Evolutionary conservation across 768 basidiomycete species (phyloP).

Genomic region (Mycena venus): DNA sequence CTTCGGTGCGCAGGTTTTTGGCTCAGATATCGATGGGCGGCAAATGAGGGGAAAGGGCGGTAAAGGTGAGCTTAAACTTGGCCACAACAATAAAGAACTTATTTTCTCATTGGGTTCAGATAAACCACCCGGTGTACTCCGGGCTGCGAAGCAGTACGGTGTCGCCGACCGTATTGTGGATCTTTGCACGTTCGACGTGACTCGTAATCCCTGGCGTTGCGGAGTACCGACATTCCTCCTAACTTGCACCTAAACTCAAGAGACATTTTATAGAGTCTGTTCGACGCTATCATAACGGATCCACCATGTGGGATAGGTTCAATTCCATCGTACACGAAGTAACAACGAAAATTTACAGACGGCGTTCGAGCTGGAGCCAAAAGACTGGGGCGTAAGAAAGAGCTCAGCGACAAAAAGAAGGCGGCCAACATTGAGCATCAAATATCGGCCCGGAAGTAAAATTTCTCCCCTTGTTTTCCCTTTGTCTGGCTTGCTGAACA

Average conservation of each 20-base stretch:
- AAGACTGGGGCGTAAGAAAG: constrained; percentile 77
- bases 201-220: constrained; percentile 88
- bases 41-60: constrained; percentile 99
- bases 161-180: constrained; percentile 81
- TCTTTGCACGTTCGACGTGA: constrained; percentile 94
- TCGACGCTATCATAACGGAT: constrained; percentile 96
- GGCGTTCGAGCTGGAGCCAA: constrained; percentile 94
- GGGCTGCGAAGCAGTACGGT: constrained; percentile 89
- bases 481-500: not conserved
- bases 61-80: constrained; percentile 66
- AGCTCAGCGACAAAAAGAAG: constrained; percentile 54
- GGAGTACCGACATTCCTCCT: constrained; percentile 57
- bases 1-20: constrained; percentile 89
- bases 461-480: constrained; percentile 19
- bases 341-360: constrained; percentile 60
- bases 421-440: constrained; percentile 54
- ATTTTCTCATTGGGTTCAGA: constrained; percentile 39
- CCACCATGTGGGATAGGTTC: constrained; percentile 81
- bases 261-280: constrained; percentile 56
- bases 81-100: not conserved
- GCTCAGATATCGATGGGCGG: constrained; percentile 96
- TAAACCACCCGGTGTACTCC: constrained; percentile 76
- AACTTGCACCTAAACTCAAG: not conserved
- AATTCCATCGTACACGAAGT: not conserved
- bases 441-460: constrained; percentile 60